Base-by-base conservation (phyloP, 1,284 basidiomycete genomes). In the Omphalotus olearius region DNA sequence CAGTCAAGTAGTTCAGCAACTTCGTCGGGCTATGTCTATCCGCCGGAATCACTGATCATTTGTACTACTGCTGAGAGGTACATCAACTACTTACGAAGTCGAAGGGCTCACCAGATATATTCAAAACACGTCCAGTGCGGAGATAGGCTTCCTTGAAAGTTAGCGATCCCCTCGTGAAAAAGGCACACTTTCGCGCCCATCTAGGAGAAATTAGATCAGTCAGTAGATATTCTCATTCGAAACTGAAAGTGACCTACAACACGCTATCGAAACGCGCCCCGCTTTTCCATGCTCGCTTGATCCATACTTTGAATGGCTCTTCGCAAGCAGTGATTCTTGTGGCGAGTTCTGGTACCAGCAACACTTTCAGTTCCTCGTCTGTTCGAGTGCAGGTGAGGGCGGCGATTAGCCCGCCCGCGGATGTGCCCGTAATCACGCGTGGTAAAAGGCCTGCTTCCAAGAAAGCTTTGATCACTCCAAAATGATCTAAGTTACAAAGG, bases 71-170 rank as follows among this genome's bases (percentile, higher is more conserved):
- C n/a, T 10, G 30, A 18, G 36, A 13, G 16, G 13, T 18, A 2
- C 10, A 18, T 35, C 16, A 18, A 35, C 23, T 23, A 23, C 5
- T 5, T 23, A 23, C 11, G 18, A 16, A 13, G 26, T 33, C 30
- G 9, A 18, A 30, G 13, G 6, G 20, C 48, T n/a, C 28, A 50
- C 48, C 48, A 13, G 92, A 95, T 41, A 99, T 85, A 66, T 98
- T 99, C 33, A 99, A 74, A 35, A 94, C 92, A 53, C 92, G 80
- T 20, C 97, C 96, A 0, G 97, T 99, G 57, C 88, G 79, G 64
- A 93, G 73, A 63, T 96, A 98, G 0, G 96, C 96, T 65, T 99
- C 97, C 50, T 84, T 83, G 73, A 99, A 99, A 0, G 96, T 99
- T 79, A 93, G 82, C 0, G 90, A 94, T 3, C 97, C 97, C 56